These are phyloP conservation scores for Didymella lethalis DNA, from an alignment of 2,329 filamentous ascomycete genomes.

Conservation along the genomic window DNA sequence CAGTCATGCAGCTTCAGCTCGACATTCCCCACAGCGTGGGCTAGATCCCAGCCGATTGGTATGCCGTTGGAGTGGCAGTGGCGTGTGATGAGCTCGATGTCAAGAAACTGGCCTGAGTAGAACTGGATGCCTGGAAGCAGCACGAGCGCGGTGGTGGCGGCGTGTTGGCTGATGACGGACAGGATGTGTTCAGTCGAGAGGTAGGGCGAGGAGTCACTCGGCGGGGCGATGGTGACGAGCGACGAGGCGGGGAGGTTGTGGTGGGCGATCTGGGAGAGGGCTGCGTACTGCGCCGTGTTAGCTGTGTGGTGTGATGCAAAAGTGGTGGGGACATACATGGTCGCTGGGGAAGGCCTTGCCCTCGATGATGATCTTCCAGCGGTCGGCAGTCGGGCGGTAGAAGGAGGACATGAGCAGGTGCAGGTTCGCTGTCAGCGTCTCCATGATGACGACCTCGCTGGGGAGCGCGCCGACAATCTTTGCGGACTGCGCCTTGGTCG, in stretches of 20 bases:
- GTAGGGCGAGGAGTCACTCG: constrained; percentile 60
- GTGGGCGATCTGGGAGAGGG: constrained; percentile 81
- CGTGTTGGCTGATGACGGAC: constrained; percentile 76
- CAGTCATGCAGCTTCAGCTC: constrained; percentile 82
- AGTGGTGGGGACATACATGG: constrained; percentile 60
- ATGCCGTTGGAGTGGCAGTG: constrained; percentile 77
- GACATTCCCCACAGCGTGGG: constrained; percentile 86
- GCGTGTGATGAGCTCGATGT: constrained; percentile 80
- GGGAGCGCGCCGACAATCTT: constrained; percentile 76
- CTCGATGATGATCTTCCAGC: constrained; percentile 85
- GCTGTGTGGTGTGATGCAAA: background rate
- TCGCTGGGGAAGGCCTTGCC: constrained; percentile 91
- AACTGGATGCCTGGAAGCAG: constrained; percentile 90
- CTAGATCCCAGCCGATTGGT: constrained; percentile 84
- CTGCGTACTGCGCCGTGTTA: constrained; percentile 68
- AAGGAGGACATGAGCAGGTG: constrained; percentile 86
- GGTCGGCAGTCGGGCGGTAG: constrained; percentile 71
- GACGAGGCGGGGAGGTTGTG: constrained; percentile 70
- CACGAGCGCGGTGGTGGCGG: constrained; percentile 74
- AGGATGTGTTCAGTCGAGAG: constrained; percentile 77
- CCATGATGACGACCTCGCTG: constrained; percentile 85
- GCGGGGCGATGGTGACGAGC: constrained; percentile 76
- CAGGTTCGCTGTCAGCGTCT: constrained; percentile 81
- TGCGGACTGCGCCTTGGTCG: constrained; percentile 73
- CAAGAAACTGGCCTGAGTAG: constrained; percentile 88